phyloP scores from a whole-genome alignment of 2,329 filamentous ascomycete genomes.

The Monosporascus sp. region DNA sequence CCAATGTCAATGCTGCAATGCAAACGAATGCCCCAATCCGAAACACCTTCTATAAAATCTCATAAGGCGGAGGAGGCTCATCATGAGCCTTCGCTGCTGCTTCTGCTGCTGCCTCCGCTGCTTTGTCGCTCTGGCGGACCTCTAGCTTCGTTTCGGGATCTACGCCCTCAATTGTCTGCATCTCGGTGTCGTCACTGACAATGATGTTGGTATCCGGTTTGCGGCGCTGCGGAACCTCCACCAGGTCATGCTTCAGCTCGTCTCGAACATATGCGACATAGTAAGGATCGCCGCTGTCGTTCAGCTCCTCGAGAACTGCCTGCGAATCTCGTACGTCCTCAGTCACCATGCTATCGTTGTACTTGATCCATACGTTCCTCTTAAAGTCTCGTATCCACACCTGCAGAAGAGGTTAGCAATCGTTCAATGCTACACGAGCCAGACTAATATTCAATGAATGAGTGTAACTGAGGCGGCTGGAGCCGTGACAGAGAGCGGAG shows the following conservation, averaged over 20 bases:
- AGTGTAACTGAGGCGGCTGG: background rate
- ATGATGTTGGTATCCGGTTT: conserved; percentile 1
- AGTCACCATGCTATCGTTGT: conserved; percentile 83
- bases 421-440: background rate
- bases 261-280: conserved; percentile 80
- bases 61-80: background rate
- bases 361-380: conserved; percentile 77
- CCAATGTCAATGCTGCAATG: no score
- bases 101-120: background rate
- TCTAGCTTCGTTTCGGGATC: background rate
- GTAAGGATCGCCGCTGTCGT: conserved; percentile 69
- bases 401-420: background rate
- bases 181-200: conserved; percentile 13
- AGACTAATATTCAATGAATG: background rate
- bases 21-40: no score
- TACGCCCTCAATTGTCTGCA: conserved; percentile 25
- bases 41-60: background rate
- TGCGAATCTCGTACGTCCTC: conserved; percentile 57
- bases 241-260: conserved; percentile 50
- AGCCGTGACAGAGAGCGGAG: no score
- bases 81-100: background rate
- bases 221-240: conserved; percentile 39
- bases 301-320: conserved; percentile 65
- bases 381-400: conserved; percentile 89
- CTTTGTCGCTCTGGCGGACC: background rate